phyloP scores from a whole-genome alignment of 1,284 basidiomycete genomes.

The Chalciporus piperatoides region DNA sequence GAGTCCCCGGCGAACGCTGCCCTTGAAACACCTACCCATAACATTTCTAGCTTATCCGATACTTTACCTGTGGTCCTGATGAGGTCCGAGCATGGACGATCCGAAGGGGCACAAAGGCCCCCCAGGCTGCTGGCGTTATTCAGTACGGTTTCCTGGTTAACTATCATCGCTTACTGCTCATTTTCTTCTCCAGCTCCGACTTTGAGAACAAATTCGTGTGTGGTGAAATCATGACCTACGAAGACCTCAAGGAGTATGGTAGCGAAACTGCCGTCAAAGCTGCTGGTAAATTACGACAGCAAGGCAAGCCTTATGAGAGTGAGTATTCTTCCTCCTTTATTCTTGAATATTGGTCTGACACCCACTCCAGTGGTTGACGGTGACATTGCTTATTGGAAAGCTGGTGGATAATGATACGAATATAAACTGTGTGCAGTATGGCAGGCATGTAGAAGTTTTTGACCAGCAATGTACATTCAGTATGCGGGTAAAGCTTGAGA shows the following conservation, averaged over 20 bases:
- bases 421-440: slow-evolving; percentile 13
- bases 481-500: not conserved
- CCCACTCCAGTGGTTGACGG: slow-evolving; percentile 66
- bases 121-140: slow-evolving; percentile 97
- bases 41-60: slow-evolving; percentile 74
- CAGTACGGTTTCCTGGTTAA: slow-evolving; percentile 60
- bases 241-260: slow-evolving; percentile 90
- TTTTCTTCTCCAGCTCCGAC: slow-evolving; percentile 58
- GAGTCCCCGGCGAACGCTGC: slow-evolving; percentile 21
- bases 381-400: slow-evolving; percentile 83
- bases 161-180: slow-evolving; percentile 16
- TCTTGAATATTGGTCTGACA: slow-evolving; percentile 5
- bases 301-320: slow-evolving; percentile 97
- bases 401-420: slow-evolving; percentile 45
- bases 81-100: slow-evolving; percentile 99
- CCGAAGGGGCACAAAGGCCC: slow-evolving; percentile 89
- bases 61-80: slow-evolving; percentile 96
- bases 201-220: slow-evolving; percentile 99
- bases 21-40: slow-evolving; percentile 5
- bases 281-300: slow-evolving; percentile 92
- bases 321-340: slow-evolving; percentile 31
- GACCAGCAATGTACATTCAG: slow-evolving; percentile 13
- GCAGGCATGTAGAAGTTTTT: slow-evolving; percentile 14
- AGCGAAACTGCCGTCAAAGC: slow-evolving; percentile 91
- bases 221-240: slow-evolving; percentile 95